phyloP scores from a whole-genome alignment of 1,284 basidiomycete genomes.

The Trametes pubescens region DNA sequence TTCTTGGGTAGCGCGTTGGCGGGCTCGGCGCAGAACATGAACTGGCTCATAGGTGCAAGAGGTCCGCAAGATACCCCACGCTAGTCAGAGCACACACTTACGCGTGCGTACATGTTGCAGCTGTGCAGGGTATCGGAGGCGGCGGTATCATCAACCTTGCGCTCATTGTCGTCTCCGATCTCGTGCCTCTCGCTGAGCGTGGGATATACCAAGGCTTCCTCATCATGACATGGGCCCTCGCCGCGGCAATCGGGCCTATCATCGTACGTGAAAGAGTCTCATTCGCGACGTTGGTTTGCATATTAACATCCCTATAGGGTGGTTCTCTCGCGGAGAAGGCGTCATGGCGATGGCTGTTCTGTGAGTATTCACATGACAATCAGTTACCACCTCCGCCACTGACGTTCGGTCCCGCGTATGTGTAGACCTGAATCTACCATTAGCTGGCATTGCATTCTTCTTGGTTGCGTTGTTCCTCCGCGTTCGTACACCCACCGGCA shows the following conservation, averaged over 20 bases:
- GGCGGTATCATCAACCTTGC: slow-evolving; percentile 52
- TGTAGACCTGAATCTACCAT: slow-evolving; percentile 46
- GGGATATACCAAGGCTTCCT: slow-evolving; percentile 21
- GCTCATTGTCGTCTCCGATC: slow-evolving; percentile 51
- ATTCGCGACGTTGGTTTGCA: neutral
- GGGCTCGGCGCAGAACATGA: slow-evolving; percentile 46
- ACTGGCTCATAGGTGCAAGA: slow-evolving; percentile 40
- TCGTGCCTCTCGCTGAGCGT: slow-evolving; percentile 36
- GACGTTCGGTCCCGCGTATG: neutral
- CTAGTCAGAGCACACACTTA: neutral
- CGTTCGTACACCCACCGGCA: slow-evolving; percentile 38
- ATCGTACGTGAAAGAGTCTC: slow-evolving; percentile 1
- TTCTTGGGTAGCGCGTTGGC: slow-evolving; percentile 45
- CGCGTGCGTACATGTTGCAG: slow-evolving; percentile 23
- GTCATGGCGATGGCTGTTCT: slow-evolving; percentile 40
- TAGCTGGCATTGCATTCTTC: slow-evolving; percentile 43
- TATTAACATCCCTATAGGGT: slow-evolving; percentile 18
- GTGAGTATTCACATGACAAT: slow-evolving; percentile 16
- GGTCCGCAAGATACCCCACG: neutral
- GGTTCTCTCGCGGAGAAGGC: slow-evolving; percentile 33
- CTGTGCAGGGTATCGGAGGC: slow-evolving; percentile 55
- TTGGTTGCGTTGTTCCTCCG: slow-evolving; percentile 43
- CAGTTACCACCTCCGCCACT: neutral
- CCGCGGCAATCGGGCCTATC: slow-evolving; percentile 13
- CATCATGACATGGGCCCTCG: slow-evolving; percentile 15